Evolutionary conservation across 148 eudicot genomes (phyloP), one percentile per base, ranked within the genome.

Genomic region (Silene uniflora): DNA sequence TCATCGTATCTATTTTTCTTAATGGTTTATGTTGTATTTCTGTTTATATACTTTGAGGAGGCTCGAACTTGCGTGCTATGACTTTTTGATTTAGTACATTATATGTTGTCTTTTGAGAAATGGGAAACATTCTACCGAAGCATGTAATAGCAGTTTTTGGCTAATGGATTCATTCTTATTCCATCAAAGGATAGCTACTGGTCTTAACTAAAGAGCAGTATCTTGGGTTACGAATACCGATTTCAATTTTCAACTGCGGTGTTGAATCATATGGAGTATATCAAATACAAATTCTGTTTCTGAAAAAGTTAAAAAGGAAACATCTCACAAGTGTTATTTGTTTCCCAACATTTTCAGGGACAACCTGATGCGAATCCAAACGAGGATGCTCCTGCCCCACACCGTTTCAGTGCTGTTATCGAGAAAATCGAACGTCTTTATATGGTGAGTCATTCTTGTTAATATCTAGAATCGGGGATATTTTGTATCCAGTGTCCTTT

Each of bases 381-480:
- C 80, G 96, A 89, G 70, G 96, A 92, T 81, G 89, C 91, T 9
- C 86, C 88, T 18, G 85, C 90, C 54, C 78, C 88, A 6, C 88
- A 84, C 86, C 93, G 97, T 69, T 84, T 92, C 81, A 90, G 88
- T 78, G 87, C 89, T 62, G 99, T 95, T 61, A 92, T 95, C 70
- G 97, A 95, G 81, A 95, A 86, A 83, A 95, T 95, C 74, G 99
- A 95, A 75, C 94, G 97, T 42, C 80, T 95, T 32, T 95, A 95
- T 78, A 89, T 86, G 96, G 99, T 95, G 84, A 77, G 83, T 71
- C 39, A 21, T 54, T n/a, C 49, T 55, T 58, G 39, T 44, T 69
- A 39, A 7, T 24, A 42, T 19, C 1, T 59, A 14, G 66, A 52
- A 10, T 58, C 17, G 19, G 29, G 46, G 12, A 12, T 76, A 22